These are phyloP conservation scores for Oryza punctata DNA, from an alignment of 176 grass and related monocot species.

Conservation along the genomic window DNA sequence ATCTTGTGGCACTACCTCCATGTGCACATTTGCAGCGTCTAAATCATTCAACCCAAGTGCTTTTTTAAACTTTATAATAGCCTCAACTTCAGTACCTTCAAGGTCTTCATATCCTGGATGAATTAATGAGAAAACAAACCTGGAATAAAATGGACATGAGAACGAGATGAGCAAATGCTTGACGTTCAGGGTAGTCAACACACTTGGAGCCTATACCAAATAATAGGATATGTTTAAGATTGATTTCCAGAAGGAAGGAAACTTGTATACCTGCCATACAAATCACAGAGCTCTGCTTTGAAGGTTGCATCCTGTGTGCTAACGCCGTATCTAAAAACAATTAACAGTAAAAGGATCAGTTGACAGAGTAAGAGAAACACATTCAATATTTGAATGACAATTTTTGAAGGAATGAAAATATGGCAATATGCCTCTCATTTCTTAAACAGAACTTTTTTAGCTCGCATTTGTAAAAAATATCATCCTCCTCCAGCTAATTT, in stretches of 20 bases:
- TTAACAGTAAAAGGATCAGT: constrained; percentile 26
- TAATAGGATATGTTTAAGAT: background rate
- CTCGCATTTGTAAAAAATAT: background rate
- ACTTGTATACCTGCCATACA: constrained; percentile 62
- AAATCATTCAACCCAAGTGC: constrained; percentile 91
- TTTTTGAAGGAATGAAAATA: background rate
- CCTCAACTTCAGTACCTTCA: constrained; percentile 80
- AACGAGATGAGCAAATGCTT: constrained; percentile 41
- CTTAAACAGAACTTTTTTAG: background rate
- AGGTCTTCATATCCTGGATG: constrained; percentile 78
- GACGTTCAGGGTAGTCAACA: background rate
- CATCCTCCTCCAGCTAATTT: background rate
- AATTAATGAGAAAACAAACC: constrained; percentile 87
- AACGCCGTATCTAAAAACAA: constrained; percentile 71
- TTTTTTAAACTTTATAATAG: constrained; percentile 82
- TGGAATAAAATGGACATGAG: constrained; percentile 46
- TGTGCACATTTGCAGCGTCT: constrained; percentile 91
- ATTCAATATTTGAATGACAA: background rate
- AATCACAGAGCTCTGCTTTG: constrained; percentile 84
- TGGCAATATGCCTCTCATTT: background rate
- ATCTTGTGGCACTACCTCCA: constrained; percentile 67
- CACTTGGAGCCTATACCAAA: background rate
- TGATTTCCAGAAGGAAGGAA: background rate
- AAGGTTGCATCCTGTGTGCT: constrained; percentile 80
- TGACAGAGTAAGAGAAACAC: background rate